Evolutionary conservation across 768 basidiomycete species (phyloP).

Genomic region (Russula sp.): DNA sequence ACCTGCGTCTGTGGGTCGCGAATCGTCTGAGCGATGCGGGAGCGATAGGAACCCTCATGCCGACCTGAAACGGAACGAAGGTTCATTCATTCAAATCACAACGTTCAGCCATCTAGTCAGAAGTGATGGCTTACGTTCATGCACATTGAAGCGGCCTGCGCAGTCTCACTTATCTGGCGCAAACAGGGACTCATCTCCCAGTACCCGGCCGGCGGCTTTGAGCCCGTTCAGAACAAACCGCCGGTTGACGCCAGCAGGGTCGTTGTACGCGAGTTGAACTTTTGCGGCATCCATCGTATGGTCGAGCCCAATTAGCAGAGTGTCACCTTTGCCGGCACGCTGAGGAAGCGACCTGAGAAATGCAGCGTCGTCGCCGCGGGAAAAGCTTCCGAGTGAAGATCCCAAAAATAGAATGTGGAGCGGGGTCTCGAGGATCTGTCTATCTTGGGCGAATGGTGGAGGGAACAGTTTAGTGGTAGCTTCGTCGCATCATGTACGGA

Average conservation of each 20-base stretch:
- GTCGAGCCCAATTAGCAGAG: conserved; percentile 85
- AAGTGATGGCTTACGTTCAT: conserved; percentile 34
- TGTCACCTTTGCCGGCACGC: conserved; percentile 67
- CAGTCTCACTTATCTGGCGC: conserved; percentile 71
- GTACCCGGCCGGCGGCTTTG: conserved; percentile 52
- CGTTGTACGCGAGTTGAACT: conserved; percentile 85
- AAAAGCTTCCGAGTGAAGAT: conserved; percentile 88
- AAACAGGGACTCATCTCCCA: conserved; percentile 63
- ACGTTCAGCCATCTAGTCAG: too few species aligned
- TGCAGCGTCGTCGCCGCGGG: conserved; percentile 52
- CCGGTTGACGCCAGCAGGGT: conserved; percentile 61
- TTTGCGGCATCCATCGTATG: conserved; percentile 62
- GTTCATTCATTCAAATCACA: neutral
- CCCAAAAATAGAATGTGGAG: conserved; percentile 89
- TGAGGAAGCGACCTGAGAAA: conserved; percentile 80
- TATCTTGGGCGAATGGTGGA: conserved; percentile 42
- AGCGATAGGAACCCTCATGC: conserved; percentile 81
- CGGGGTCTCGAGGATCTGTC: conserved; percentile 34
- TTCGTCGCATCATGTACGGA: conserved; percentile 29
- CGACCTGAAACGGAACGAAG: conserved; percentile 41
- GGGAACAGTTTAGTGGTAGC: conserved; percentile 16
- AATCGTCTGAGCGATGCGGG: conserved; percentile 52
- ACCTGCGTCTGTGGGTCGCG: conserved; percentile 39
- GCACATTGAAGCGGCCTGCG: conserved; percentile 49
- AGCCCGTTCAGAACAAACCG: conserved; percentile 86